Percentiles rank a stretch among this genome's conserved stretches.
Evolutionary conservation across 1,139 yeast species (phyloP).

Genomic region (Kodamaea fungicola): DNA sequence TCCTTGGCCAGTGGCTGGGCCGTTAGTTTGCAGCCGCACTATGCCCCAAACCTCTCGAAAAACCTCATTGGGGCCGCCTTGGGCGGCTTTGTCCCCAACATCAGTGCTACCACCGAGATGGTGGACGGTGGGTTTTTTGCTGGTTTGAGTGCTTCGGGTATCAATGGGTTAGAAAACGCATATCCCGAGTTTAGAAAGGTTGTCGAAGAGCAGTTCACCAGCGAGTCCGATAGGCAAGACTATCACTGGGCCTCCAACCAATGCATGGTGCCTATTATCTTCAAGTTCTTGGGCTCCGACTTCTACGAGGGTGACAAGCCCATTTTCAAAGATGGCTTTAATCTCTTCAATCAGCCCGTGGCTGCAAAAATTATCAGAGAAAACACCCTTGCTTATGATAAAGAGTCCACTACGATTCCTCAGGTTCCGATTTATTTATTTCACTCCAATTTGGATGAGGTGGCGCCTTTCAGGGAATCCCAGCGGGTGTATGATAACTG

Average conservation of each 20-base stretch:
- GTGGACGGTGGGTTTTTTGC: constrained; percentile 23
- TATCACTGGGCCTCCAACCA: constrained; percentile 5
- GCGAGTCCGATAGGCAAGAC: constrained; percentile 1
- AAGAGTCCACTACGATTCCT: constrained; percentile 17
- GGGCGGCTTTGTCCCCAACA: constrained; percentile 32
- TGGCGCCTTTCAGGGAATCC: constrained; percentile 25
- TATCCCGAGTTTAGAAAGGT: constrained; percentile 17
- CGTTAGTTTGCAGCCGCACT: constrained; percentile 27
- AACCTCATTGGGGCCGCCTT: constrained; percentile 29
- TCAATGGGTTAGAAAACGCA: constrained; percentile 25
- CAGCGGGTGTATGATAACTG: constrained; percentile 25
- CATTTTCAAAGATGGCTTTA: constrained; percentile 16
- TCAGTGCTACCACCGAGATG: constrained; percentile 16
- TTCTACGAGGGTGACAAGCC: constrained; percentile 17
- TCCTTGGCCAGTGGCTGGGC: constrained; percentile 37
- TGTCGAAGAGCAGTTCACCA: neutral
- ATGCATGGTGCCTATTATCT: constrained; percentile 7
- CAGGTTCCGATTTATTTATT: constrained; percentile 31
- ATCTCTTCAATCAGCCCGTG: constrained; percentile 13
- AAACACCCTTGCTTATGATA: constrained; percentile 19
- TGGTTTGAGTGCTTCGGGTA: constrained; percentile 24
- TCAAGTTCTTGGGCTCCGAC: constrained; percentile 10
- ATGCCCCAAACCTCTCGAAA: constrained; percentile 27
- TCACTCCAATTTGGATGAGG: constrained; percentile 28
- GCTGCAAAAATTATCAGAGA: constrained; percentile 13